phyloP scores from a whole-genome alignment of 768 basidiomycete genomes.

The Stropharia rugosoannulata region DNA sequence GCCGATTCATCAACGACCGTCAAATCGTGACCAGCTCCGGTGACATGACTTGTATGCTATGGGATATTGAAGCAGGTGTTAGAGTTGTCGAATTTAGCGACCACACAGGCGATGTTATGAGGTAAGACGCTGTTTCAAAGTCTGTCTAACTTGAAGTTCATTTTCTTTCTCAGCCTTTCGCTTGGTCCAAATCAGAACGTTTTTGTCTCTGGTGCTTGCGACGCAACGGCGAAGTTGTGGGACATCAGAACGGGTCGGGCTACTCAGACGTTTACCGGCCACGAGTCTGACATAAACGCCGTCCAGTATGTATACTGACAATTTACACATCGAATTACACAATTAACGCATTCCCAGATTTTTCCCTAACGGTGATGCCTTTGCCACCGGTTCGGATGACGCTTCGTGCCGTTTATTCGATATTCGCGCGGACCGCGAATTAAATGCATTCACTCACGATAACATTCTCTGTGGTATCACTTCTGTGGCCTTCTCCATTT shows the following conservation, averaged over 20 bases:
- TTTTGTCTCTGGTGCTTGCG: slow-evolving; percentile 99
- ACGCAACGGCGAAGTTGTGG: slow-evolving; percentile 98
- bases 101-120: slow-evolving; percentile 99
- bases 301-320: slow-evolving; percentile 72
- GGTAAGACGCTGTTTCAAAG: slow-evolving; percentile 46
- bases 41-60: slow-evolving; percentile 99
- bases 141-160: slow-evolving; percentile 15
- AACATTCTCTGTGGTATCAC: slow-evolving; percentile 99
- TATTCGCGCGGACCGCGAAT: slow-evolving; percentile 94
- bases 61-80: slow-evolving; percentile 98
- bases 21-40: slow-evolving; percentile 98
- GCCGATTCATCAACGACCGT: slow-evolving; percentile 97
- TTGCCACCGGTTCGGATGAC: slow-evolving; percentile 98
- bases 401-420: slow-evolving; percentile 98
- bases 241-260: slow-evolving; percentile 97
- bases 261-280: slow-evolving; percentile 97
- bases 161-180: slow-evolving; percentile 63
- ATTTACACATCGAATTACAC: slow-evolving; percentile 2
- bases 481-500: slow-evolving; percentile 97
- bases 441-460: slow-evolving; percentile 97
- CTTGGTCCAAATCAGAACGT: slow-evolving; percentile 90
- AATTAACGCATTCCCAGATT: slow-evolving; percentile 49
- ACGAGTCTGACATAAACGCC: slow-evolving; percentile 99
- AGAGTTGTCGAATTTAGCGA: slow-evolving; percentile 99
- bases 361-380: slow-evolving; percentile 99